These are phyloP conservation scores for Dothistroma pini DNA, from an alignment of 2,329 filamentous ascomycete genomes.

Conservation along the genomic window DNA sequence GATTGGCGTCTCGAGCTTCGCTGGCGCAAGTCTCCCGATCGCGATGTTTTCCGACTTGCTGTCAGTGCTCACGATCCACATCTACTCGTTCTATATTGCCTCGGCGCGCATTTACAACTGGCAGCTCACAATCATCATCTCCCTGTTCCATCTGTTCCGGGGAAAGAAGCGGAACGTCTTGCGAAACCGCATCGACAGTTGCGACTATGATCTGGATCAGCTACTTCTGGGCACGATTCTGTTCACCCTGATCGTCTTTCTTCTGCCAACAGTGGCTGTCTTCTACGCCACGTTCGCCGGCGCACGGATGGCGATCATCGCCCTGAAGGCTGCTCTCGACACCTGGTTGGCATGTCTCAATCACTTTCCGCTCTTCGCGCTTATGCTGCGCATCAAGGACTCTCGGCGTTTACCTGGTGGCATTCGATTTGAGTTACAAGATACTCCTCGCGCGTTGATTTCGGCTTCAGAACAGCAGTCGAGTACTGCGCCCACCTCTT, in stretches of 20 bases:
- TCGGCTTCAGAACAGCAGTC: constrained; percentile 12
- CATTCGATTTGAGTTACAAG: constrained; percentile 84
- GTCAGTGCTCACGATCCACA: constrained; percentile 87
- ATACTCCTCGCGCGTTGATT: constrained; percentile 52
- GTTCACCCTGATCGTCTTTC: constrained; percentile 91
- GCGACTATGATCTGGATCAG: constrained; percentile 97
- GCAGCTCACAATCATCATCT: constrained; percentile 95
- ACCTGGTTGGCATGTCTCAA: constrained; percentile 91
- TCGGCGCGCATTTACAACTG: constrained; percentile 97
- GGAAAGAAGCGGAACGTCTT: constrained; percentile 98
- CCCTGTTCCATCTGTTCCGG: constrained; percentile 96
- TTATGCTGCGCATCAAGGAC: constrained; percentile 96
- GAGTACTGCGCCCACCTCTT: constrained; percentile 62
- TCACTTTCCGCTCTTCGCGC: constrained; percentile 93
- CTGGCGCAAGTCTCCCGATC: constrained; percentile 94
- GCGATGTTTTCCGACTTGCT: constrained; percentile 92
- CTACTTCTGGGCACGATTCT: constrained; percentile 93
- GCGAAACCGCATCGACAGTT: constrained; percentile 95
- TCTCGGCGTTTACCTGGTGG: constrained; percentile 82
- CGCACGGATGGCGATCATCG: constrained; percentile 91
- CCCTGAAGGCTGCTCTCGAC: constrained; percentile 84
- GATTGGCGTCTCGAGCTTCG: constrained; percentile 91
- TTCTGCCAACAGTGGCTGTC: constrained; percentile 89
- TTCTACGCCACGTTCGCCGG: constrained; percentile 97
- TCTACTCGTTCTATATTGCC: constrained; percentile 96